Base-by-base conservation (phyloP, 306 rosid genomes). In the Pachyrhizus erosus region DNA sequence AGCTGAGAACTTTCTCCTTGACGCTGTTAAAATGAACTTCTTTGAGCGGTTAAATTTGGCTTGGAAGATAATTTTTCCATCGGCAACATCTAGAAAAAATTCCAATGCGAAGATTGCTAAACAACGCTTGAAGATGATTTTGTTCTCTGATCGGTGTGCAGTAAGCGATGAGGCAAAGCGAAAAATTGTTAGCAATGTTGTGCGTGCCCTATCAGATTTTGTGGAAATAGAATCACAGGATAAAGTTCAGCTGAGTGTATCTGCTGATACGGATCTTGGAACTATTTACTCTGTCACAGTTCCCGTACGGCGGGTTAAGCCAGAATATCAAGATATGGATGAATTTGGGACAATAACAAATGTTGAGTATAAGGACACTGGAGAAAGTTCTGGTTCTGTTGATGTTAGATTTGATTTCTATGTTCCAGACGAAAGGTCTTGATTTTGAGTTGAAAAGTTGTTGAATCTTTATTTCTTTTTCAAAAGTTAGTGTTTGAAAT, bases 201-300 rank as follows among this genome's bases (percentile, higher is more conserved):
- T 96, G 65, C 91, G 78, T 14, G 85, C 97, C 70, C 84, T 96
- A 27, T 96, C 99, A 43, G 99, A 93, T 81, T 96, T 96, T n/a
- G 98, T 93, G 81, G 99, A 89, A 86, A 96, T 96, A 57, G 99
- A 96, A 86, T 92, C 99, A 1, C 95, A 86, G 80, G 99, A 96
- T 83, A 96, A 96, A 88, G 99, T 96, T 83, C 89, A 93, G 85
- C 83, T 96, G 70, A 96, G 94, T 67, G 97, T 96, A 77, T 93
- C 97, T 43, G 79, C 99, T 11, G 98, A 96, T 82, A 83, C 96
- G 33, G 98, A 91, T 79, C 85, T 96, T 23, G 99, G 99, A 80
- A 96, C 99, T 62, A 89, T 96, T 74, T 96, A 93, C 84, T 96
- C 99, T 1, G 96, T 96, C 82, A 93, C 96, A 0, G 98, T 96